phyloP scores from a whole-genome alignment of 495 filamentous ascomycete genomes.

The Hypomontagnella submonticulosa region DNA sequence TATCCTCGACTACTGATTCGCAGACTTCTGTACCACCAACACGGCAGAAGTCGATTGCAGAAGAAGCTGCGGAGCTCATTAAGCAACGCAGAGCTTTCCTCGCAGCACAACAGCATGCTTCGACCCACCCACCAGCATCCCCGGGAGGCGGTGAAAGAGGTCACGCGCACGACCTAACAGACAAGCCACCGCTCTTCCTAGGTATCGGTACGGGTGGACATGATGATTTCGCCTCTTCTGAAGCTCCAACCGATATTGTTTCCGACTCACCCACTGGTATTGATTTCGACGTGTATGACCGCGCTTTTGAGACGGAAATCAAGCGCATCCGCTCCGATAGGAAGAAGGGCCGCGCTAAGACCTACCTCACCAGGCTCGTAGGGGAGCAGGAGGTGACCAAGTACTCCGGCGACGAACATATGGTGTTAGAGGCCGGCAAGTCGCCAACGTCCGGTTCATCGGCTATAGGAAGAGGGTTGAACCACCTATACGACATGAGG shows the following conservation, averaged over 20 bases:
- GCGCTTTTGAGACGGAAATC: conserved; percentile 84
- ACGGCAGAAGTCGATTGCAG: conserved; percentile 49
- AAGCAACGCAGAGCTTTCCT: conserved; percentile 52
- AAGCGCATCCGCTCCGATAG: conserved; percentile 68
- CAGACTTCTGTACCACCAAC: conserved; percentile 56
- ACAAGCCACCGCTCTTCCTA: conserved; percentile 72
- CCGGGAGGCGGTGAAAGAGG: conserved; percentile 56
- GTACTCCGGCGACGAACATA: conserved; percentile 43
- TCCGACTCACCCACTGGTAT: conserved; percentile 84
- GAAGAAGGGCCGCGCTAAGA: conserved; percentile 41
- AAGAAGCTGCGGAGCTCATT: conserved; percentile 54
- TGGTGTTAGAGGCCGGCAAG: conserved; percentile 45
- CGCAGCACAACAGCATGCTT: conserved; percentile 38
- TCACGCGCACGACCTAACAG: conserved; percentile 72
- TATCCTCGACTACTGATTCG: conserved; percentile 62
- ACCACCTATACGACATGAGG: conserved; percentile 19
- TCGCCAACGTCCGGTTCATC: conserved; percentile 28
- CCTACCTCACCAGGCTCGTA: conserved; percentile 45
- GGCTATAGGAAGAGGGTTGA: conserved; percentile 16
- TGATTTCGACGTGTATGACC: conserved; percentile 87
- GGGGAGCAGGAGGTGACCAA: conserved; percentile 44
- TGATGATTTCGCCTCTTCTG: conserved; percentile 49
- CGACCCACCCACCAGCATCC: conserved; percentile 33
- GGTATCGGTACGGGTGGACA: conserved; percentile 74
- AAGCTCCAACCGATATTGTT: conserved; percentile 61